These are phyloP conservation scores for Globisporangium lucens DNA, from an alignment of 352 stramenopile genomes.

Conservation along the genomic window DNA sequence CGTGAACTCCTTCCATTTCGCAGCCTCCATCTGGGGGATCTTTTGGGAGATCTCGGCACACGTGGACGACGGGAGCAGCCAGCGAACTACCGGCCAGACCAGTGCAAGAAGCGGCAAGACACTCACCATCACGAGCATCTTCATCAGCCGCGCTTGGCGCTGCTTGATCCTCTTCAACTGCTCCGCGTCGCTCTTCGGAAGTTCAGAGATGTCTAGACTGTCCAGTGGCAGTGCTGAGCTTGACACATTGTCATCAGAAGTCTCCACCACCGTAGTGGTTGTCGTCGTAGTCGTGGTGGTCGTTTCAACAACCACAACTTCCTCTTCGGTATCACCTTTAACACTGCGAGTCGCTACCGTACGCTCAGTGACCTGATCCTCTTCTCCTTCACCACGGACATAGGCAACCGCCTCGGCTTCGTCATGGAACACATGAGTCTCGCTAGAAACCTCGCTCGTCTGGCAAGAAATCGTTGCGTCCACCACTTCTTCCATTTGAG, in stretches of 20 bases:
- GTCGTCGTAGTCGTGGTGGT: background rate
- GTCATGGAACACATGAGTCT: background rate
- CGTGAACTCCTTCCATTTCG: background rate
- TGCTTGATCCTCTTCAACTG: background rate
- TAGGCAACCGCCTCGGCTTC: background rate
- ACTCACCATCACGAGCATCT: background rate
- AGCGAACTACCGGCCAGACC: background rate
- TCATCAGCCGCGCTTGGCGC: background rate
- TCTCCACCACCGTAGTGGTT: background rate
- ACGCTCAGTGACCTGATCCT: background rate
- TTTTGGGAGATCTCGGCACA: background rate
- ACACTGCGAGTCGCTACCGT: background rate
- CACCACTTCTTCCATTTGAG: background rate
- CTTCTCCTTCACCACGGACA: background rate
- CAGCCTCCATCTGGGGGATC: background rate
- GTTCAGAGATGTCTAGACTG: background rate
- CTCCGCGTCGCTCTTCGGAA: background rate
- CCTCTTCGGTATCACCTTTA: background rate
- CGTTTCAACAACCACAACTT: background rate
- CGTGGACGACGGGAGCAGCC: slow-evolving; percentile 3
- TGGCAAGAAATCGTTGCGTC: background rate
- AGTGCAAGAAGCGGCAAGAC: slow-evolving; percentile 4
- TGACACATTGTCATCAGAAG: background rate
- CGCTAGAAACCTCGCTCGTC: background rate
- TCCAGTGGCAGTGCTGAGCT: background rate